phyloP scores from a whole-genome alignment of 345 rosid species.

The Passiflora organensis region DNA sequence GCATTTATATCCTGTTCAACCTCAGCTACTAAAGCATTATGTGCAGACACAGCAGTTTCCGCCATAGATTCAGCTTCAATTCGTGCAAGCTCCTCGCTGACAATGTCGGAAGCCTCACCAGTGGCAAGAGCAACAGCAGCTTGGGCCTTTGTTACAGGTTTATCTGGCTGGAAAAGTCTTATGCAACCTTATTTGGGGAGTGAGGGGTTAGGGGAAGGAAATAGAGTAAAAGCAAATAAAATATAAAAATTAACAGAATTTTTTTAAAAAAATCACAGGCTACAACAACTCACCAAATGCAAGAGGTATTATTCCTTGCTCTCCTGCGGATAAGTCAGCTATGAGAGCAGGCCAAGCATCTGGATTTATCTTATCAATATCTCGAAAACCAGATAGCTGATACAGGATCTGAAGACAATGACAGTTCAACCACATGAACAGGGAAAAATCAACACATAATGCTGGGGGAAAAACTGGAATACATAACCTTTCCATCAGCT shows the following conservation, averaged over 20 bases:
- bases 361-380: conserved; percentile 70
- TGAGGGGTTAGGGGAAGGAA: background rate
- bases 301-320: conserved; percentile 76
- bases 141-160: conserved; percentile 96
- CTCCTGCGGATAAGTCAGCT: conserved; percentile 82
- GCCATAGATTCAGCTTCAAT: conserved; percentile 92
- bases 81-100: conserved; percentile 83
- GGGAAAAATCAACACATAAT: conserved; percentile 2
- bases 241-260: background rate
- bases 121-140: conserved; percentile 83
- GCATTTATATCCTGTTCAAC: conserved; percentile 77
- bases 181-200: conserved; percentile 52
- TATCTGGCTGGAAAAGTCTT: conserved; percentile 80
- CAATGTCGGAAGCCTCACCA: conserved; percentile 74
- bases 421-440: background rate
- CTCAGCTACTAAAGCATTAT: conserved; percentile 69
- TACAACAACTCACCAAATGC: conserved; percentile 71
- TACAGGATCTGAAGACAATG: conserved; percentile 41
- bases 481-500: conserved; percentile 65
- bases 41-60: conserved; percentile 74
- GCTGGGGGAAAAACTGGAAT: background rate
- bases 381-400: conserved; percentile 77
- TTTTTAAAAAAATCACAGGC: conserved; percentile 5
- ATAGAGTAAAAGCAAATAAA: background rate
- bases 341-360: conserved; percentile 92